Evolutionary conservation across 441 rosid species (phyloP).

Genomic region (Pelargonium australe): DNA sequence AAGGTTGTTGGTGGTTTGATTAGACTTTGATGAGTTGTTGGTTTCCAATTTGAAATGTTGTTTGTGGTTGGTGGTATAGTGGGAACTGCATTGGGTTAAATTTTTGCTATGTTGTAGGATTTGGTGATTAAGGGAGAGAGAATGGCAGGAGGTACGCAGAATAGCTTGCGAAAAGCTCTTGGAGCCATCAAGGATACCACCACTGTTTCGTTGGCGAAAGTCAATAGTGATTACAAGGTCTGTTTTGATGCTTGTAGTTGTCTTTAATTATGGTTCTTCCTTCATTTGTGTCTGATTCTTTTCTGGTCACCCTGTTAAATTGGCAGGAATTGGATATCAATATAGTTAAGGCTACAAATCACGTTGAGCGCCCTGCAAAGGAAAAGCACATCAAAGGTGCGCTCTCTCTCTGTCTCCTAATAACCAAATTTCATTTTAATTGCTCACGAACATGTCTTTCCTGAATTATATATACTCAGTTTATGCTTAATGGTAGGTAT

Average conservation of each 20-base stretch:
- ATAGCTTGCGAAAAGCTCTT: constrained; percentile 82
- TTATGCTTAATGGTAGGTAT: not conserved
- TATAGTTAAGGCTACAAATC: constrained; percentile 87
- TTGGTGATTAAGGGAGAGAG: constrained; percentile 37
- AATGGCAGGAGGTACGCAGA: constrained; percentile 87
- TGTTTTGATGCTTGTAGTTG: not conserved
- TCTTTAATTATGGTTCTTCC: not conserved
- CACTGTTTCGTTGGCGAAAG: constrained; percentile 93
- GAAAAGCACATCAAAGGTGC: constrained; percentile 80
- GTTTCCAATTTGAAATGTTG: not conserved
- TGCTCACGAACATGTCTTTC: not conserved
- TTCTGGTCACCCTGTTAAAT: not conserved
- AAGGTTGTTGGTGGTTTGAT: not conserved
- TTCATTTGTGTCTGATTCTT: constrained; percentile 4
- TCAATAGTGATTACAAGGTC: constrained; percentile 92
- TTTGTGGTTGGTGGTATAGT: constrained; percentile 5
- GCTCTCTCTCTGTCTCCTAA: not conserved
- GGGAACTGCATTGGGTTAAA: constrained; percentile 7
- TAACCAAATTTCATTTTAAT: not conserved
- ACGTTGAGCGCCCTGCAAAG: constrained; percentile 84
- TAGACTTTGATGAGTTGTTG: not conserved
- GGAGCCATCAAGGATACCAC: constrained; percentile 96
- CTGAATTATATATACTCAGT: not conserved
- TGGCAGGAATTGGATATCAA: constrained; percentile 87
- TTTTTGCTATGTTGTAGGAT: constrained; percentile 33